Conservation (phyloP, 306 rosid species). For the Cicer pinnatifidum region DNA sequence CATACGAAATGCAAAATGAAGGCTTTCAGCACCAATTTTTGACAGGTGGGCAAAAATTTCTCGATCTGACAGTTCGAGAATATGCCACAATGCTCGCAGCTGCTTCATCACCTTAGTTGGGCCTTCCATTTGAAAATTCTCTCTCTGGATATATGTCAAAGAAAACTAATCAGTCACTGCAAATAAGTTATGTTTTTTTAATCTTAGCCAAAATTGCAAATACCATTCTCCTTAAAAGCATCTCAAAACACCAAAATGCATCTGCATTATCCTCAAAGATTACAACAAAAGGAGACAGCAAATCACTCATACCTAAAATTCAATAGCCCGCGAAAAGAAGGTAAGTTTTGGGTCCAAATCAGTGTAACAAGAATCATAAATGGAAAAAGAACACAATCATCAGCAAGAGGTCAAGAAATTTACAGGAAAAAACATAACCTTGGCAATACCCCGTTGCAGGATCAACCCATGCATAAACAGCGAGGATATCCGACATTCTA, state of each 20-base stretch:
- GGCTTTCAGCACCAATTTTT: slow-evolving; percentile 92
- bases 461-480: slow-evolving; percentile 98
- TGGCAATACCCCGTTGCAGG: slow-evolving; percentile 97
- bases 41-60: slow-evolving; percentile 82
- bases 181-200: slow-evolving; percentile 34
- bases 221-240: slow-evolving; percentile 99
- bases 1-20: slow-evolving; percentile 96
- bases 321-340: slow-evolving; percentile 45
- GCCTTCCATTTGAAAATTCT: slow-evolving; percentile 94
- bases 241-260: slow-evolving; percentile 99
- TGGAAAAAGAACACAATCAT: slow-evolving; percentile 12
- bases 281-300: slow-evolving; percentile 95
- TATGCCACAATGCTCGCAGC: slow-evolving; percentile 76
- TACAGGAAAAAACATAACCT: slow-evolving; percentile 62
- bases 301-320: slow-evolving; percentile 91
- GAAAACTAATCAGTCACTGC: slow-evolving; percentile 49
- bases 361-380: slow-evolving; percentile 7
- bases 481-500: slow-evolving; percentile 98
- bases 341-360: slow-evolving; percentile 39
- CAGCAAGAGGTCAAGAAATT: slow-evolving; percentile 25
- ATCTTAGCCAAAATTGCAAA: slow-evolving; percentile 48
- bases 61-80: slow-evolving; percentile 78
- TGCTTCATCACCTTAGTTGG: slow-evolving; percentile 96
- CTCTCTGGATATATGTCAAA: slow-evolving; percentile 61
- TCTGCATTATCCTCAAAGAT: slow-evolving; percentile 96